These are phyloP conservation scores for Wickerhamomyces rabaulensis DNA, from an alignment of 805 yeast species.

Conservation along the genomic window DNA sequence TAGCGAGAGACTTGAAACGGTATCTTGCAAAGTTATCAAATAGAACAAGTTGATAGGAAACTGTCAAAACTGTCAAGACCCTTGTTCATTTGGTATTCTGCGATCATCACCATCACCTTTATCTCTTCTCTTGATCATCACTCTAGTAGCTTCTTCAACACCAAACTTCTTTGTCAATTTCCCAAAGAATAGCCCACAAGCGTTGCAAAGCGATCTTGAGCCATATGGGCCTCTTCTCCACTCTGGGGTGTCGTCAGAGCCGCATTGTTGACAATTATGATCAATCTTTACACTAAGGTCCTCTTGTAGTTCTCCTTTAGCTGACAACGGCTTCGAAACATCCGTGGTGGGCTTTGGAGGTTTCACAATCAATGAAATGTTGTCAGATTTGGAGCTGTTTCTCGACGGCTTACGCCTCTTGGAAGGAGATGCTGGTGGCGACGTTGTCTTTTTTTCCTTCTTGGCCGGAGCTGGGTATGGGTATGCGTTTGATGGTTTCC, in stretches of 20 bases:
- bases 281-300: constrained; percentile 11
- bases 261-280: constrained; percentile 60
- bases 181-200: constrained; percentile 79
- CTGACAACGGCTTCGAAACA: background rate
- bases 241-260: constrained; percentile 74
- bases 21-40: too few species aligned
- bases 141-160: constrained; percentile 21
- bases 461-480: background rate
- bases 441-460: background rate
- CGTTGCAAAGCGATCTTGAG: constrained; percentile 78
- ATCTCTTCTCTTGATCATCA: constrained; percentile 21
- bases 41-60: too few species aligned
- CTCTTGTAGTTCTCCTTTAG: constrained; percentile 12
- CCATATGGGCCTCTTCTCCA: constrained; percentile 93
- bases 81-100: constrained; percentile 19
- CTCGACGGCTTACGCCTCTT: background rate
- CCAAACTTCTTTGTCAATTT: constrained; percentile 52
- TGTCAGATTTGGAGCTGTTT: constrained; percentile 2
- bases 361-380: constrained; percentile 15
- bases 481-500: background rate
- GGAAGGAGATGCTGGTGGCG: background rate
- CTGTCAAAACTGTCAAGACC: background rate
- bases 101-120: constrained; percentile 24
- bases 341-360: constrained; percentile 15
- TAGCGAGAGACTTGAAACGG: too few species aligned